Base-by-base conservation (phyloP, 192 early-diverging fungal species). In the Coemansia sp. region DNA sequence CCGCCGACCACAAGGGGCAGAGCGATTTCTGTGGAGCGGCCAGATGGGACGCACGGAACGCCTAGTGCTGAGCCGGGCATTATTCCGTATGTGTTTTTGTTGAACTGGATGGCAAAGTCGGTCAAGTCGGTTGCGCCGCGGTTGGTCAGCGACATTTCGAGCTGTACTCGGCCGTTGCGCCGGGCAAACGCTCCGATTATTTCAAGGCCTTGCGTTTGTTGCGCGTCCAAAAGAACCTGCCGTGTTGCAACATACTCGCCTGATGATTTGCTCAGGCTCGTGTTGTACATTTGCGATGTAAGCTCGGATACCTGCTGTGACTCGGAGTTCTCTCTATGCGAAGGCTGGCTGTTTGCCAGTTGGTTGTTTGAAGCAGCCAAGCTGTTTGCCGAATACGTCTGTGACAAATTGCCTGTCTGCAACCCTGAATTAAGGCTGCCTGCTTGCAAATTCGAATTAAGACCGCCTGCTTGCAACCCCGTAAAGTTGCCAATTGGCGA, bases 21-120 rank as follows among this genome's bases (percentile, higher is more conserved):
- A 8, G 70, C 66, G 5, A 75, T 67, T 19, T 85, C 85, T 5
- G 64, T 57, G 3, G 70, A 62, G 41, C 75, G 63, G 65, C 80
- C 82, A 1, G 88, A 82, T 50, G 67, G 48, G 11, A 79, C 54
- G 15, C 66, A 57, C 10, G 64, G 69, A 12, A 84, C 70, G 15
- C 69, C 65, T 5, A 91, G 75, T 5, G 81, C 64, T 8, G 72
- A 43, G 15, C 71, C 69, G 17, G 89, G 86, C 57, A 72, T 70
- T 4, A 92, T 48, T 4, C 87, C 87, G 51, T 82, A 91, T 6
- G 85, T 89, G 78, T 92, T 92, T 64, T 89, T 89, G 85, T 92
- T 92, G 79, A 92, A 90, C 64, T 89, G 87, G 21, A 92, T 89
- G 0, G 88, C 91, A 79, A 88, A 87, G 65, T 87, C 86, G 19